phyloP scores from a whole-genome alignment of 2,329 filamentous ascomycete genomes.

The Paecilomyces formosus region DNA sequence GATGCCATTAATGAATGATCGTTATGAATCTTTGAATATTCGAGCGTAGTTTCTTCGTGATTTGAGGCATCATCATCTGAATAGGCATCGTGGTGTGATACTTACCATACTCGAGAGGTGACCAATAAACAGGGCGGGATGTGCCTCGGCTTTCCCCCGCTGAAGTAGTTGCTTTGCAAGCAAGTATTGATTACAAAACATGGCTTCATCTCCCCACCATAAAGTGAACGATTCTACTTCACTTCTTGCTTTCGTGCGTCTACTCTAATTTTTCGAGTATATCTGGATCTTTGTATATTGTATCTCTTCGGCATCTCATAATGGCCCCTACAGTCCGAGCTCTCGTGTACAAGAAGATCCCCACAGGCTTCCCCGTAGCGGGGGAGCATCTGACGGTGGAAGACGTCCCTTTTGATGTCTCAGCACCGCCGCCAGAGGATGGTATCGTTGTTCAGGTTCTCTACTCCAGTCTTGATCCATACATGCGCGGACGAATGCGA shows the following conservation, averaged over 20 bases:
- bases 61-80: no score
- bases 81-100: no score
- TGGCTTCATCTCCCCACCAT: neutral
- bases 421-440: constrained; percentile 46
- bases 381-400: neutral
- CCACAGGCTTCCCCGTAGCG: neutral
- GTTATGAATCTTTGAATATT: no score
- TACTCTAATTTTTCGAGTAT: neutral
- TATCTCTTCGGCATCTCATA: neutral
- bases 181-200: neutral
- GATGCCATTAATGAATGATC: no score
- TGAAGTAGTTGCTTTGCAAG: neutral
- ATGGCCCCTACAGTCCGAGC: neutral
- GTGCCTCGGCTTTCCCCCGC: neutral
- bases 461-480: constrained; percentile 69
- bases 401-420: constrained; percentile 17
- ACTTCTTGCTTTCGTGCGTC: neutral
- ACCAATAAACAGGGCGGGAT: neutral
- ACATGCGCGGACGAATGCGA: constrained; percentile 68
- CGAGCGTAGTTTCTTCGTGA: no score
- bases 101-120: no score
- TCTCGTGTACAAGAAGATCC: neutral
- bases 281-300: neutral
- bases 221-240: neutral
- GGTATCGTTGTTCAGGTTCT: constrained; percentile 59